Evolutionary conservation across 495 filamentous ascomycete species (phyloP), one percentile per base, ranked within the genome.

Genomic region (Parathielavia hyrcaniae): DNA sequence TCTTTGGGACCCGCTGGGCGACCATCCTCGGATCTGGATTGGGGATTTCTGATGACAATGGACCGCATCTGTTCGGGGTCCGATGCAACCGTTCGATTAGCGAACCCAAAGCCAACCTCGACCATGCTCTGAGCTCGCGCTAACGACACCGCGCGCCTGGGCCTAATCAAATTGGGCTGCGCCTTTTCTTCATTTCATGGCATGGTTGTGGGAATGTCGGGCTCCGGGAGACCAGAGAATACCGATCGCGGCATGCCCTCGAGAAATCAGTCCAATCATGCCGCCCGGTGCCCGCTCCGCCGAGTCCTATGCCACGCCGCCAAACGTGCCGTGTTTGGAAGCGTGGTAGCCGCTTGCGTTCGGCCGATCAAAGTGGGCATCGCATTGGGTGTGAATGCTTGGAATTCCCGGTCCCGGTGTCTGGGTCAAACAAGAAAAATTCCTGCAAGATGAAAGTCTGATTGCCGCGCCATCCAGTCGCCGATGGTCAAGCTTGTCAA

Each of bases 41-140:
- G 26, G 26, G 6, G 26, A 30, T 30, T 30, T 30, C 32, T 60
- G 36, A 53, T 60, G 36, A 53, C 49, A 63, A 55, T 45, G 53
- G 6, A 26, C n/a, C n/a, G n/a, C 17, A 53, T 23, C 32, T 47
- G 34, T 11, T 36, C 23, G 30, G 50, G 50, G 49, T 53, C 58
- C 64, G 67, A 67, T 68, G 64, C 66, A 58, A 61, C 68, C 58
- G 62, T 62, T 70, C 68, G 68, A 70, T 70, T 70, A 70, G 66
- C 68, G 68, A 69, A 63, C 6, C 26, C 57, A 52, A 59, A 60
- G 50, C 57, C 50, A 43, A 35, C 36, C 36, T 34, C 50, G 50
- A 49, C 36, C 20, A 40, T 38, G 17, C 50, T 34, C 35, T 38
- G 40, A 22, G 13, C 54, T 48, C 57, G 57, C 59, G 54, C 61